Base-by-base conservation (phyloP, 164 flowering plant species). In the Magnolia officinalis region DNA sequence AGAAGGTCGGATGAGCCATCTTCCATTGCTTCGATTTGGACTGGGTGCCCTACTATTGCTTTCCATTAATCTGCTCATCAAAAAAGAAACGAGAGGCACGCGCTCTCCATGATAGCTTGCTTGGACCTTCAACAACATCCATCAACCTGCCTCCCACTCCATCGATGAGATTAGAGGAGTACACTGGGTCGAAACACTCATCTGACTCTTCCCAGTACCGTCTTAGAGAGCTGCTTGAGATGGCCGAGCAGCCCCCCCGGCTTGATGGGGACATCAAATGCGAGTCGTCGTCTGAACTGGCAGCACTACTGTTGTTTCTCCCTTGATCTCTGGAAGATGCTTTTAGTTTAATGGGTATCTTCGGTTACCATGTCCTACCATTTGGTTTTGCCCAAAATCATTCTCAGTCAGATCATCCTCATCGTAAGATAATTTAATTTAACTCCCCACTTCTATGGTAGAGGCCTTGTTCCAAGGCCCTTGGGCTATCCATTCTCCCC, bases 41-140 rank as follows among this genome's bases (percentile, higher is more conserved):
- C 76, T 14, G 98, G 95, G 73, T 92, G 98, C 50, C 99, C 99
- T 24, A 96, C 78, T 45, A 94, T 92, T 77, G 98, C 91, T 81
- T 85, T 85, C 37, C 95, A 94, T 85, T 72, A 88, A 78, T 81
- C 88, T 85, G 80, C 99, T 94, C 91, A 85, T 86, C 66, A 94
- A 79, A n/a, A n/a, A n/a, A 50, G 95, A 92, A 61, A 96, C 89
- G 72, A 91, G 83, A 23, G 98, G 98, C 61, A 92, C 97, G 70
- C 82, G 91, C 81, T 87, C 94, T 63, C 85, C 85, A 78, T 86
- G 90, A 78, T 87, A 84, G 74, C 86, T 88, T 70, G 86, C 78
- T 80, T 89, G 92, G 72, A 92, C 98, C 81, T 82, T 86, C 79
- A 96, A 72, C 93, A 63, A 94, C 99, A 64, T 96, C 91, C 18